Conservation (phyloP, 805 yeast genomes). For the Sungouiella thailandica region DNA sequence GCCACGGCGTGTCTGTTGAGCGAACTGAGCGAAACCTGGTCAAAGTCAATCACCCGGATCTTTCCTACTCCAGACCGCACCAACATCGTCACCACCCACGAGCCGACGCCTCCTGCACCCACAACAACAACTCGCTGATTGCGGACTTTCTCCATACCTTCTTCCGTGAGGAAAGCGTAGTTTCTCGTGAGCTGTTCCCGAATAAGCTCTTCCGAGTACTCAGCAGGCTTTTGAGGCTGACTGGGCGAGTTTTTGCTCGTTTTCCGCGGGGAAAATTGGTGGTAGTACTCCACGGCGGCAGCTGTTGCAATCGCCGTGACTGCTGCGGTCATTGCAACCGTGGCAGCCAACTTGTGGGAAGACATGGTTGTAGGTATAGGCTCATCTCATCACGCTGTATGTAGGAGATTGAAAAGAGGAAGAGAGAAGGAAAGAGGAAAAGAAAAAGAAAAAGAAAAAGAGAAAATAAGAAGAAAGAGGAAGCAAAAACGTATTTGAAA, state of each 20-base stretch:
- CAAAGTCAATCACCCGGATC: conserved; percentile 84
- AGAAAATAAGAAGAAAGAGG: too few species aligned
- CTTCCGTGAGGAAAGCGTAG: conserved; percentile 85
- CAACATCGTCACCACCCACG: conserved; percentile 90
- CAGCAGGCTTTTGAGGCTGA: not conserved
- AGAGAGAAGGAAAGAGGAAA: too few species aligned
- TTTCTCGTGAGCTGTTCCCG: conserved; percentile 92
- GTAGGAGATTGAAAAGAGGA: not conserved
- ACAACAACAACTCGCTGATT: conserved; percentile 67
- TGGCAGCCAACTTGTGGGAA: conserved; percentile 6
- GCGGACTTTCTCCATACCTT: conserved; percentile 73
- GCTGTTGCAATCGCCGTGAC: conserved; percentile 10
- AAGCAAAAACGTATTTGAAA: too few species aligned
- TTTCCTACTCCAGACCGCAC: conserved; percentile 85
- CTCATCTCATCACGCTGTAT: conserved; percentile 1
- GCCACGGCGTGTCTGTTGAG: conserved; percentile 95
- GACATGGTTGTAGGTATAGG: conserved; percentile 4
- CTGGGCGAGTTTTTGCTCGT: not conserved
- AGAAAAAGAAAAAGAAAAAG: too few species aligned
- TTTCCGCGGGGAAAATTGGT: conserved; percentile 1
- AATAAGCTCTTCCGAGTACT: conserved; percentile 63
- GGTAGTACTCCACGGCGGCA: conserved; percentile 6
- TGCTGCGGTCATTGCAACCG: conserved; percentile 10
- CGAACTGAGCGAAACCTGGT: conserved; percentile 90
- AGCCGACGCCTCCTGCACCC: conserved; percentile 99